These are phyloP conservation scores for Dysphania ambrosioides DNA, from an alignment of 148 eudicot species.

Conservation along the genomic window DNA sequence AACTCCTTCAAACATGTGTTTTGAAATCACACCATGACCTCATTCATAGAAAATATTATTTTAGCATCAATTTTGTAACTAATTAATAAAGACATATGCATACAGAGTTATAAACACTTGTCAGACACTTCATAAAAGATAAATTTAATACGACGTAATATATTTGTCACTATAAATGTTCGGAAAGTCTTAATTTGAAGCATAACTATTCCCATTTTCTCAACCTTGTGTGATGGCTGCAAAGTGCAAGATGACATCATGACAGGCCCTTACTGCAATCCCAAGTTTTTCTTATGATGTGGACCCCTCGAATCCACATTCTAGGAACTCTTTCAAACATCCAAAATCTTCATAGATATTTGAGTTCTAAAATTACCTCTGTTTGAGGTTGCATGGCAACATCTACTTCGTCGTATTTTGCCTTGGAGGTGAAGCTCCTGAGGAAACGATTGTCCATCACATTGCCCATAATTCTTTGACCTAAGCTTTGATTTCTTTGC, in stretches of 20 bases:
- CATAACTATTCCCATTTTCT: too few relatives aligned
- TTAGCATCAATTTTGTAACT: background rate
- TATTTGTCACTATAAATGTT: background rate
- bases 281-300: background rate
- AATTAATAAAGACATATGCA: background rate
- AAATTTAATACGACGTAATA: too few relatives aligned
- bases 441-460: slow-evolving; percentile 76
- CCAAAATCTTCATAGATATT: background rate
- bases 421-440: slow-evolving; percentile 85
- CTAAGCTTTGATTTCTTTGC: slow-evolving; percentile 76
- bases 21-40: background rate
- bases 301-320: background rate
- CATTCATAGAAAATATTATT: background rate
- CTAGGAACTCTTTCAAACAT: background rate
- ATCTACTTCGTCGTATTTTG: slow-evolving; percentile 60
- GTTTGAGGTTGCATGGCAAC: slow-evolving; percentile 53
- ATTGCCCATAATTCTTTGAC: slow-evolving; percentile 95
- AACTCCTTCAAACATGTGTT: too few relatives aligned
- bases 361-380: slow-evolving; percentile 47
- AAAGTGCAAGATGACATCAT: background rate
- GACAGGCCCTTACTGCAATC: background rate
- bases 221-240: background rate
- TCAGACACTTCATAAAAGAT: too few relatives aligned
- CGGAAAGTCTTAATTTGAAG: background rate
- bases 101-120: background rate